Evolutionary conservation across 768 basidiomycete genomes (phyloP), one percentile per base, ranked within the genome.

Genomic region (Pleurotus pulmonarius): DNA sequence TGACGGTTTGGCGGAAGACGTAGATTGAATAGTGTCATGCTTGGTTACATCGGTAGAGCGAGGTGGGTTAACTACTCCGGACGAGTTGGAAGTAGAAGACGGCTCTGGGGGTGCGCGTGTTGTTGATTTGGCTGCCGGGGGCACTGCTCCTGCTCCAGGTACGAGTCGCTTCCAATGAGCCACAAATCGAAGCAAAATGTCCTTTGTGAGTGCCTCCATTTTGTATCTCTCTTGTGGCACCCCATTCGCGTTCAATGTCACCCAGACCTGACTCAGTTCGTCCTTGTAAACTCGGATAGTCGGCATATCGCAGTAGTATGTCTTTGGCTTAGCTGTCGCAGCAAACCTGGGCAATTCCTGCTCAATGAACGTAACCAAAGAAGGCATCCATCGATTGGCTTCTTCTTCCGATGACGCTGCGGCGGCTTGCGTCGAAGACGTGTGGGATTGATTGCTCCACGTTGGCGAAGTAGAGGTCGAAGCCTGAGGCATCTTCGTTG

Each of bases 201-300:
- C 51, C 51, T 40, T 20, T 4, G 51, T 53, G 16, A 53, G 20
- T 40, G 20, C 51, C 38, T 41, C 24, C 39, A 12, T 3, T 6
- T 37, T 18, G 22, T 18, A 39, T 34, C 29, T 34, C 11, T n/a
- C 15, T n/a, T 24, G 16, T 9, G 51, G 24, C 4, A n/a, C 20
- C 12, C 51, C 51, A 9, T n/a, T 40, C 4, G 51, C 51, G 15
- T 18, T 16, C 11, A 53, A 25, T 4, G n/a, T 37, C 18, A 53
- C 41, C 51, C 51, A 53, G 18, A 29, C 39, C 5, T 20, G 51
- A 6, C 39, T 38, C 18, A 11, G 37, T 4, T 39, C 16, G 26
- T 53, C 51, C 39, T 53, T 53, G 51, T 41, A 41, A 4, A 41
- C 51, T n/a, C 38, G 15, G 20, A 53, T 53, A 16, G 51, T 53